phyloP scores from a whole-genome alignment of 106 monocot genomes.

The Acanthochlamys bracteata region DNA sequence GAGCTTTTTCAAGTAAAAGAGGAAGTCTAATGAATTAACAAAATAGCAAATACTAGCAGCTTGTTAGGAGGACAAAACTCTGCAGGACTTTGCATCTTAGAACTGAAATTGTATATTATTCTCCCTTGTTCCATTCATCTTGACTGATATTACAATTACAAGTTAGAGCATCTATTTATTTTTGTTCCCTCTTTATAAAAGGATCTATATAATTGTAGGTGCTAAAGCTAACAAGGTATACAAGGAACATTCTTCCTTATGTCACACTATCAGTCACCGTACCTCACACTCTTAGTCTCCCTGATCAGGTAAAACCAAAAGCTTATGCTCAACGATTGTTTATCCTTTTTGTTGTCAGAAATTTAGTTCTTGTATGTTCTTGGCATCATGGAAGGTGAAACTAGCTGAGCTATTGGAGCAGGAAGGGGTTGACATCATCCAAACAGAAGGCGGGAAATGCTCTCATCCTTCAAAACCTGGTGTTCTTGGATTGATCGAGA shows the following conservation, averaged over 20 bases:
- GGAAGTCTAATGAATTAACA: too few species aligned
- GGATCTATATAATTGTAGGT: constrained; percentile 37
- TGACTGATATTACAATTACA: background rate
- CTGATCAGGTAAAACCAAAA: constrained; percentile 65
- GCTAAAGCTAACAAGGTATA: constrained; percentile 57
- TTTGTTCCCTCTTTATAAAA: background rate
- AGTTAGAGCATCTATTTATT: background rate
- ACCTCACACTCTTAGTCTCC: constrained; percentile 68
- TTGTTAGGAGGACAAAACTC: too few species aligned
- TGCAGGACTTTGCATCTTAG: background rate
- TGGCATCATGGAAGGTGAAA: constrained; percentile 40
- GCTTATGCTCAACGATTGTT: background rate
- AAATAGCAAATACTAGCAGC: too few species aligned
- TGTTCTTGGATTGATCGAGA: constrained; percentile 82
- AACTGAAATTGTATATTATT: background rate
- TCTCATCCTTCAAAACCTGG: constrained; percentile 78
- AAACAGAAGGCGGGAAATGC: constrained; percentile 93
- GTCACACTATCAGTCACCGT: constrained; percentile 78
- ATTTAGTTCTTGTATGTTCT: background rate
- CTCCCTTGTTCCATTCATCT: background rate
- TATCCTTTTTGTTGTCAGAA: background rate
- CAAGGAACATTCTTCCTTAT: constrained; percentile 63
- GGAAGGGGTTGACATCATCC: constrained; percentile 90
- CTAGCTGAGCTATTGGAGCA: constrained; percentile 82
- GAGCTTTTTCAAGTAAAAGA: background rate